phyloP scores from a whole-genome alignment of 2,329 filamentous ascomycete species.

The Alternaria sp. region DNA sequence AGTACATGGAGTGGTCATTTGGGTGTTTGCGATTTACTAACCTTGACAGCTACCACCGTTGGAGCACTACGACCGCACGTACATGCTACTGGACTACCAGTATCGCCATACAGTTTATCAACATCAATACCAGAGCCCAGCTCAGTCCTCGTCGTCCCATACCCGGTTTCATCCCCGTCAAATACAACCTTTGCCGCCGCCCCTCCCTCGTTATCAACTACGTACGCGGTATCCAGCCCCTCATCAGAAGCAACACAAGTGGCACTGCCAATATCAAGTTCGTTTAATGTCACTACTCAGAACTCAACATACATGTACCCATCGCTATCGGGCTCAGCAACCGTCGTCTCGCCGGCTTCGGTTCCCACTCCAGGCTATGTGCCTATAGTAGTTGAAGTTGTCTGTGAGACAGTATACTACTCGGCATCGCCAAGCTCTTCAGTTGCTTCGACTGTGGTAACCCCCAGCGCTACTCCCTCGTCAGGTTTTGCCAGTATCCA shows the following conservation, averaged over 20 bases:
- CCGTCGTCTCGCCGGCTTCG: neutral
- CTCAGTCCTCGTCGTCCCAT: neutral
- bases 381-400: neutral
- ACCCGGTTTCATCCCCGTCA: neutral
- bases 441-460: neutral
- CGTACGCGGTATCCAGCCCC: neutral
- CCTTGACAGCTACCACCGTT: slow-evolving; percentile 13
- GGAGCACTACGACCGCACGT: slow-evolving; percentile 17
- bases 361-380: slow-evolving; percentile 1
- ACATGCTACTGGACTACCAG: slow-evolving; percentile 13
- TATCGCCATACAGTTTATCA: neutral
- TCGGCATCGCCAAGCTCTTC: neutral
- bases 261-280: neutral
- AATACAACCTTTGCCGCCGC: neutral
- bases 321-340: slow-evolving; percentile 2
- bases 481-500: neutral
- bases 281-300: neutral
- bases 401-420: slow-evolving; percentile 1
- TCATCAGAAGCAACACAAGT: neutral
- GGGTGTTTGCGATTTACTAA: slow-evolving; percentile 1
- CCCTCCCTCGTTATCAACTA: neutral
- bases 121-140: slow-evolving; percentile 1
- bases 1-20: neutral
- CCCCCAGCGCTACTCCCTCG: neutral
- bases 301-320: slow-evolving; percentile 5